A percentile compares a stretch with the other conserved stretches of the same genome.
Evolutionary conservation across 768 basidiomycete species (phyloP).

Genomic region (Mrakia blollopis): DNA sequence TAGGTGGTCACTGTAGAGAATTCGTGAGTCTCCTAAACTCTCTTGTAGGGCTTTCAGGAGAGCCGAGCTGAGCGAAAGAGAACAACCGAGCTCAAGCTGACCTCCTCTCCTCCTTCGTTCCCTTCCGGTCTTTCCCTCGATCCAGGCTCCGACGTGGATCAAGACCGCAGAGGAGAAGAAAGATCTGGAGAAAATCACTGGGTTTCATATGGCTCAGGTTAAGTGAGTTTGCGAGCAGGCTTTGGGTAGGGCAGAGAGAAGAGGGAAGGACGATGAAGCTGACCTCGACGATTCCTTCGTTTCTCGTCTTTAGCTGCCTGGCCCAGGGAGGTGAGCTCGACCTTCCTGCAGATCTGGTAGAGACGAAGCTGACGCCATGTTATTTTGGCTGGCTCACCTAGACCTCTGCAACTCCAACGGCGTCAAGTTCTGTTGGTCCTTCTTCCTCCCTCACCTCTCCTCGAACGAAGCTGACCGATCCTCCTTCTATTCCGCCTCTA

Average conservation of each 20-base stretch:
- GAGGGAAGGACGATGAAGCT: no score
- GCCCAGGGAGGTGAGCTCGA: constrained; percentile 64
- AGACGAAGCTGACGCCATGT: neutral
- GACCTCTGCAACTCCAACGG: constrained; percentile 73
- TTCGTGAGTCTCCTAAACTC: constrained; percentile 49
- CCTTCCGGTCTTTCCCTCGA: neutral
- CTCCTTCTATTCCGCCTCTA: neutral
- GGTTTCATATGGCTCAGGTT: constrained; percentile 69
- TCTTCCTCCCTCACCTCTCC: neutral
- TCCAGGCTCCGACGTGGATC: constrained; percentile 65
- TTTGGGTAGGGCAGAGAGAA: neutral
- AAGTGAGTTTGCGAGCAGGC: constrained; percentile 37
- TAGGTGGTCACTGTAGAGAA: constrained; percentile 59
- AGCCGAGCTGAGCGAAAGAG: neutral
- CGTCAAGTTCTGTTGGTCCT: constrained; percentile 54
- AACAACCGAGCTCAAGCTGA: neutral
- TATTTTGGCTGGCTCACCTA: constrained; percentile 42
- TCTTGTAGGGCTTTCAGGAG: no score
- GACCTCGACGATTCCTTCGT: neutral
- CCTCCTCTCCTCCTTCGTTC: neutral
- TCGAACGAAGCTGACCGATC: neutral
- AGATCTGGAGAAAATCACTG: constrained; percentile 47
- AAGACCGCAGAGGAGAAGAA: constrained; percentile 51
- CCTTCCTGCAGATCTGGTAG: no score
- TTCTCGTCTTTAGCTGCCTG: constrained; percentile 52